Evolutionary conservation across 2,329 filamentous ascomycete species (phyloP).

Genomic region (Microcera coccophila): DNA sequence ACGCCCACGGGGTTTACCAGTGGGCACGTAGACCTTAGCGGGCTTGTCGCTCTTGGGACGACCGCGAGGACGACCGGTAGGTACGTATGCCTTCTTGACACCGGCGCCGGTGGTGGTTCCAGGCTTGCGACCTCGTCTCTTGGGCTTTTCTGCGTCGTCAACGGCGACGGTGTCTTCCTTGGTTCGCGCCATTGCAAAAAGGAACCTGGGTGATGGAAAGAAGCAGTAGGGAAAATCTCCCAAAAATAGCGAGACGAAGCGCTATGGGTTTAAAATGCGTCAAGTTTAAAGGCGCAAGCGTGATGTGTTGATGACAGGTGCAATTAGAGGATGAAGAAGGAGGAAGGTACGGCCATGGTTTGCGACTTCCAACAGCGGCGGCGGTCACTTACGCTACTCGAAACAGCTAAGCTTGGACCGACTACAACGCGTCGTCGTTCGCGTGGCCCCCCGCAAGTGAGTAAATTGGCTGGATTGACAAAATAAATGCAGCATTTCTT

Average conservation of each 20-base stretch:
- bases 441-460: background rate
- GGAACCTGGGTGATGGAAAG: constrained; percentile 2
- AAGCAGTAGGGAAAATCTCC: constrained; percentile 6
- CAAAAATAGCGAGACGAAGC: constrained; percentile 10
- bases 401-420: no score
- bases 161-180: constrained; percentile 27
- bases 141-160: background rate
- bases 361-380: no score
- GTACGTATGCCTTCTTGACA: constrained; percentile 33
- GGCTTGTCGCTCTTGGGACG: constrained; percentile 38
- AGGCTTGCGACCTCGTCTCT: constrained; percentile 14
- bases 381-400: no score
- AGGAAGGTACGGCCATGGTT: background rate
- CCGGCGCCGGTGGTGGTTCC: constrained; percentile 36
- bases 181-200: constrained; percentile 31
- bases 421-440: background rate
- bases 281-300: constrained; percentile 2
- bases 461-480: background rate
- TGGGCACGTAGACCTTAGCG: constrained; percentile 30
- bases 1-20: constrained; percentile 46
- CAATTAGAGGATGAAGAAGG: constrained; percentile 2
- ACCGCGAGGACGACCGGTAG: constrained; percentile 41
- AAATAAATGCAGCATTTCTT: constrained; percentile 8
- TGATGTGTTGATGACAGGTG: constrained; percentile 9
- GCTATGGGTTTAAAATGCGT: constrained; percentile 2